These are phyloP conservation scores for Quercus tomentella DNA, from an alignment of 331 rosid species.

Conservation along the genomic window DNA sequence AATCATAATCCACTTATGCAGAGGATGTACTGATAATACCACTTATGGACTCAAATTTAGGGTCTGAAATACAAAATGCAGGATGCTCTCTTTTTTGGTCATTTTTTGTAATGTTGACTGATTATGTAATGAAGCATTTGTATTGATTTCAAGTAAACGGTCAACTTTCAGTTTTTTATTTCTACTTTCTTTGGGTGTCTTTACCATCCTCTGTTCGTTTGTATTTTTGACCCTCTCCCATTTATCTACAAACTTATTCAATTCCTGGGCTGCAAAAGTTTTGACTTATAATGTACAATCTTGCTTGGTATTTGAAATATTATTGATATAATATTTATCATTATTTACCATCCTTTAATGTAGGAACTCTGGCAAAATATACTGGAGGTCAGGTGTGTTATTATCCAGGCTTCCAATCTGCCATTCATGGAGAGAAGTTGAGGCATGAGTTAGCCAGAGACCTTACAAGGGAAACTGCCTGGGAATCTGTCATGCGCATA, in stretches of 20 bases:
- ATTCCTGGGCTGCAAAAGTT: neutral
- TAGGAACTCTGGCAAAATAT: slow-evolving; percentile 96
- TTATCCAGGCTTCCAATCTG: slow-evolving; percentile 80
- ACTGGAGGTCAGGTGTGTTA: slow-evolving; percentile 92
- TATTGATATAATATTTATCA: neutral
- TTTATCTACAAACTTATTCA: neutral
- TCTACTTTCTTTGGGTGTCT: neutral
- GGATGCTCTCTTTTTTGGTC: neutral
- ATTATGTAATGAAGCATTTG: neutral
- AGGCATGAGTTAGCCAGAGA: slow-evolving; percentile 90
- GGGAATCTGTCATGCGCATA: slow-evolving; percentile 99
- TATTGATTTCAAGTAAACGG: neutral
- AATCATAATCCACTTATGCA: neutral
- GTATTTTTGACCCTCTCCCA: neutral
- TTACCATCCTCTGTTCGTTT: neutral
- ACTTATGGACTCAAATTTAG: neutral
- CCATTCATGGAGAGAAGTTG: slow-evolving; percentile 86
- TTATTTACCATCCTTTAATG: slow-evolving; percentile 15
- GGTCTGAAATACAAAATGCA: neutral
- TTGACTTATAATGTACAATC: neutral
- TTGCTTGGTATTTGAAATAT: neutral
- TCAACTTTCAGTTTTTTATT: neutral
- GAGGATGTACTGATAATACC: neutral
- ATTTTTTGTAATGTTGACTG: neutral
- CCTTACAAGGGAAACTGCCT: slow-evolving; percentile 95